phyloP scores from a whole-genome alignment of 257 asterid species.

The Agastache rugosa region DNA sequence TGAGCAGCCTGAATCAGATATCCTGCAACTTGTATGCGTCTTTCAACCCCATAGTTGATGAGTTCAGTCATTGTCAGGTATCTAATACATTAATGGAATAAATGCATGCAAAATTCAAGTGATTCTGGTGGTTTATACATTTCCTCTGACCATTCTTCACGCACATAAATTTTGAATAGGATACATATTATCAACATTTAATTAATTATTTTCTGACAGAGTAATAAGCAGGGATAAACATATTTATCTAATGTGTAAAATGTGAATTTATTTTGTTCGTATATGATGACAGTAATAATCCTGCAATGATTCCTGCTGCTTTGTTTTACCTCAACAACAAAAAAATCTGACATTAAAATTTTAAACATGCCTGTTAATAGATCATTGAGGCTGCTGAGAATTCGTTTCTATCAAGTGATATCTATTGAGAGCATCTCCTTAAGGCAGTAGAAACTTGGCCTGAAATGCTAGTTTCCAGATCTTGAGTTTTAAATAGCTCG shows the following conservation, averaged over 20 bases:
- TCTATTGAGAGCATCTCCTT: slow-evolving; percentile 25
- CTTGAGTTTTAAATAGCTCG: neutral
- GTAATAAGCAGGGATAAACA: slow-evolving; percentile 14
- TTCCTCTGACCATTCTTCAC: slow-evolving; percentile 19
- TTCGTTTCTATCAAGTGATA: neutral
- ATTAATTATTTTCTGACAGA: neutral
- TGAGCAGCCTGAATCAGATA: slow-evolving; percentile 61
- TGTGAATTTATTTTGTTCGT: neutral
- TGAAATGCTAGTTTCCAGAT: slow-evolving; percentile 4
- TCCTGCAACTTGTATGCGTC: slow-evolving; percentile 72
- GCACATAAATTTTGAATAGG: neutral
- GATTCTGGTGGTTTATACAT: slow-evolving; percentile 18
- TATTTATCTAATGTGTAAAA: neutral
- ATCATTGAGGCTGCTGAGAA: slow-evolving; percentile 13
- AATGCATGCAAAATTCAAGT: slow-evolving; percentile 23
- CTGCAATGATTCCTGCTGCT: slow-evolving; percentile 17
- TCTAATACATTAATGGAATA: slow-evolving; percentile 28
- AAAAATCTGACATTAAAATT: neutral
- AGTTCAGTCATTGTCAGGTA: slow-evolving; percentile 78
- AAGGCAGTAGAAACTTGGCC: slow-evolving; percentile 1
- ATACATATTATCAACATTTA: slow-evolving; percentile 1
- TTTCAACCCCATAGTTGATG: slow-evolving; percentile 62
- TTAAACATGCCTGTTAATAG: slow-evolving; percentile 3
- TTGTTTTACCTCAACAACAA: slow-evolving; percentile 10
- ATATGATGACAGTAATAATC: neutral